phyloP scores from a whole-genome alignment of 208 protist species.

The Novymonas esmeraldas region DNA sequence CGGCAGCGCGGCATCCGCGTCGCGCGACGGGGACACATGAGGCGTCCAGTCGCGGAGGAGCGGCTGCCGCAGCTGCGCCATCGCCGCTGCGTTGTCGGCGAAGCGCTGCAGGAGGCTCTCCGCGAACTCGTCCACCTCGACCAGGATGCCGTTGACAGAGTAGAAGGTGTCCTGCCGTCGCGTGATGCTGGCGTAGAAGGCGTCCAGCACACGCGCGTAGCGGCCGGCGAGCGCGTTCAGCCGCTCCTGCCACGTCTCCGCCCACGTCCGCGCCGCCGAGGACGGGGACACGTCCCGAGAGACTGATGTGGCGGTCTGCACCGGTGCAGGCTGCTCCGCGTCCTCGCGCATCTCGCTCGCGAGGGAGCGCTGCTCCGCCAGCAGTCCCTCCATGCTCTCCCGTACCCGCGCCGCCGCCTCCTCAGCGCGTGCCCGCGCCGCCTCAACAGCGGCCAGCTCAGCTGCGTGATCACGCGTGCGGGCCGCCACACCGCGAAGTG shows the following conservation, averaged over 20 bases:
- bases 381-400: constrained; percentile 26
- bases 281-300: background rate
- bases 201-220: constrained; percentile 37
- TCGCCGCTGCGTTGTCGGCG: constrained; percentile 22
- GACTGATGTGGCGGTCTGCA: background rate
- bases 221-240: constrained; percentile 27
- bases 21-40: no score
- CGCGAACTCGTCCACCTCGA: constrained; percentile 44
- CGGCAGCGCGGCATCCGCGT: background rate
- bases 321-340: background rate
- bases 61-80: constrained; percentile 12
- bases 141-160: constrained; percentile 36
- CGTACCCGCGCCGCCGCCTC: constrained; percentile 24
- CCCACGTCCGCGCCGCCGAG: background rate
- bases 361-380: constrained; percentile 29
- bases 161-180: constrained; percentile 36
- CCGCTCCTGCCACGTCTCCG: constrained; percentile 8
- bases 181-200: constrained; percentile 33
- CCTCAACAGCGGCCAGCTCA: constrained; percentile 14
- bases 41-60: background rate
- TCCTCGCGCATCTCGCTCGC: constrained; percentile 19
- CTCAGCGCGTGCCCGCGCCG: constrained; percentile 10
- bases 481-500: constrained; percentile 5
- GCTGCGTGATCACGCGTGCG: constrained; percentile 1
- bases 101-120: constrained; percentile 35